phyloP scores from a whole-genome alignment of 306 rosid species.

The Datisca glomerata region DNA sequence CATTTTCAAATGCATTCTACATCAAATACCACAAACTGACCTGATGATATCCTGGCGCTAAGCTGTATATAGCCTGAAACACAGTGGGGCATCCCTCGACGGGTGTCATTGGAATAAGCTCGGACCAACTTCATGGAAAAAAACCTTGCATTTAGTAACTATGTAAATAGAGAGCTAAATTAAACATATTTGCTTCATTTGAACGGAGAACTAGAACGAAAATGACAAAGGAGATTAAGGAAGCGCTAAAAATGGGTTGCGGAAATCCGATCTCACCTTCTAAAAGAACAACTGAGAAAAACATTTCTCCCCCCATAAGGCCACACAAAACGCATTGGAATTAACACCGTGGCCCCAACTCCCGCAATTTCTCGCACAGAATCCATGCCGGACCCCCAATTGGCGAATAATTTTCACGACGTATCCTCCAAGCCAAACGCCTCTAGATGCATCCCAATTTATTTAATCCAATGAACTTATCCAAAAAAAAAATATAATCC shows the following conservation, averaged over 20 bases:
- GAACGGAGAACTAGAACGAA: too few species aligned
- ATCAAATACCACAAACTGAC: constrained; percentile 31
- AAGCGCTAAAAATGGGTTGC: neutral
- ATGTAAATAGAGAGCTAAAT: neutral
- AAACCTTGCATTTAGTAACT: too few species aligned
- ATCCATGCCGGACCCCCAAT: neutral
- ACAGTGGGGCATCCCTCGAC: constrained; percentile 90
- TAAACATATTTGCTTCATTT: constrained; percentile 7
- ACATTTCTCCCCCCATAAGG: neutral
- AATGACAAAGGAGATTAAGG: neutral
- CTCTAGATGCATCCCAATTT: neutral
- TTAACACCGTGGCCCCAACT: neutral
- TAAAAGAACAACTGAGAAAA: neutral
- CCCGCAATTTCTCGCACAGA: neutral
- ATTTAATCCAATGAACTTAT: too few species aligned
- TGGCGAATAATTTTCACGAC: neutral
- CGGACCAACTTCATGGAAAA: constrained; percentile 66
- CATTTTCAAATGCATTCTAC: neutral
- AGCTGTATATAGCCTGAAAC: constrained; percentile 77
- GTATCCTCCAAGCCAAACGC: neutral
- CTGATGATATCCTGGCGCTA: constrained; percentile 86
- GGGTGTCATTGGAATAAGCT: constrained; percentile 81
- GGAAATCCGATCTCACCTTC: neutral
- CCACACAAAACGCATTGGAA: neutral
- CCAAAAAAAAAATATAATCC: neutral